Evolutionary conservation across 2,329 filamentous ascomycete species (phyloP).

Genomic region (Curvularia hawaiiensis): DNA sequence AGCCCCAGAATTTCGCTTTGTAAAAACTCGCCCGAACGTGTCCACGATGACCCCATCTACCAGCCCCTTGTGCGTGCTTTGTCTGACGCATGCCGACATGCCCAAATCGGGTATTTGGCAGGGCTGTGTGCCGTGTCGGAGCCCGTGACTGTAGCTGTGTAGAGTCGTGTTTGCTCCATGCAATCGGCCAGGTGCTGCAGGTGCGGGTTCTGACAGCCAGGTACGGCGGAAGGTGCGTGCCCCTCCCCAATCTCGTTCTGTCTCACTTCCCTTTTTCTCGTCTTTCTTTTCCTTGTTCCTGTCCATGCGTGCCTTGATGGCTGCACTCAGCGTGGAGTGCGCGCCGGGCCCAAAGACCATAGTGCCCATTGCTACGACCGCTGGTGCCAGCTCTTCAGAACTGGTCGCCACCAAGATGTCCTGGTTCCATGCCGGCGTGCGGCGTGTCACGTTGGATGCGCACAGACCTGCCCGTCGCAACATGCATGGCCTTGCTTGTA

Average conservation of each 20-base stretch:
- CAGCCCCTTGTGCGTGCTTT: slow-evolving; percentile 1
- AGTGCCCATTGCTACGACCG: neutral
- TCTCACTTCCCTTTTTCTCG: slow-evolving; percentile 25
- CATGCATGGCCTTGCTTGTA: neutral
- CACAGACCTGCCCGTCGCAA: neutral
- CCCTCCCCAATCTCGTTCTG: slow-evolving; percentile 22
- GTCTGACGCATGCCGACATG: slow-evolving; percentile 3
- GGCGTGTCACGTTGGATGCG: neutral
- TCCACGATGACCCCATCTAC: slow-evolving; percentile 9
- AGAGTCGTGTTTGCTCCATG: slow-evolving; percentile 15
- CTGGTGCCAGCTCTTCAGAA: neutral
- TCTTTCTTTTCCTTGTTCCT: slow-evolving; percentile 14
- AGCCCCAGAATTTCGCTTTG: slow-evolving; percentile 29
- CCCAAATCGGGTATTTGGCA: slow-evolving; percentile 2
- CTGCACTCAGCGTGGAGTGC: neutral
- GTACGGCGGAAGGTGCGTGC: slow-evolving; percentile 36
- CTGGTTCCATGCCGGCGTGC: neutral
- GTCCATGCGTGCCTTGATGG: slow-evolving; percentile 11
- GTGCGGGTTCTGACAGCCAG: slow-evolving; percentile 18
- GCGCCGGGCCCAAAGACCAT: neutral
- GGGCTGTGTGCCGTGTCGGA: slow-evolving; percentile 18
- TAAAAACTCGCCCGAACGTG: slow-evolving; percentile 23
- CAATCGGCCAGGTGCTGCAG: slow-evolving; percentile 15
- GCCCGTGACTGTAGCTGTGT: slow-evolving; percentile 21
- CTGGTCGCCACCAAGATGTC: neutral